Base-by-base conservation (phyloP, 1,139 yeast genomes). In the Debaryomyces coudertii region DNA sequence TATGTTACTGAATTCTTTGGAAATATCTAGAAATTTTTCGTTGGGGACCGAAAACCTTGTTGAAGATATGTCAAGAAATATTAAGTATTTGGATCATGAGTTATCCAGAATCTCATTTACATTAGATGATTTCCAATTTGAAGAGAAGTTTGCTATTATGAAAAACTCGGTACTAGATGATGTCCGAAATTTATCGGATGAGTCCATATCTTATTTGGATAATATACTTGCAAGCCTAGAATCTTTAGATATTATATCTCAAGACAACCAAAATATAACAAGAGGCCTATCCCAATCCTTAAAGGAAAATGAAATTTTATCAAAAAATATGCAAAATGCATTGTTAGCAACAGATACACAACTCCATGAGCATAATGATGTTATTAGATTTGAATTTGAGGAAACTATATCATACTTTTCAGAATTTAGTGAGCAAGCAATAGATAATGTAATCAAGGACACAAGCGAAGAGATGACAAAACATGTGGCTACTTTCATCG, bases 21-120 rank as follows among this genome's bases (percentile, higher is more conserved):
- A 31, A 16, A 38, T 42, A 9, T 40, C 48, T 12, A 42, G 30
- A 11, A 46, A 33, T 14, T 45, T 44, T 18, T 33, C 39, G 2
- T 36, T 30, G 1, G 36, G 30, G 6, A 31, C 49, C 2, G 49
- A 37, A 5, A 34, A 7, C 3, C 45, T 53, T 30, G 27, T 57
- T 1, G 43, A 44, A 4, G 58, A 58, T 36, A 42, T 57, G 15
- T 47, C 53, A 3, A 53, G 48, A 2, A 48, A 51, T 30, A 43
- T 58, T 24, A 49, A 48, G 27, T 50, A 51, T 33, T 40, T 56
- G 8, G 47, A 41, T 7, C 11, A 14, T 5, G 54, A 56, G 39
- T 3, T 60, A 14, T 31, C 37, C n/a, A 47, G 51, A 11, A 22
- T 57, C 2, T 30, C 45, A 11, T 44, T 36, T 3, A 39, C 35